Evolutionary conservation across 176 grass and related monocot genomes (phyloP), one percentile per base, ranked within the genome.

Genomic region (Avena insularis): DNA sequence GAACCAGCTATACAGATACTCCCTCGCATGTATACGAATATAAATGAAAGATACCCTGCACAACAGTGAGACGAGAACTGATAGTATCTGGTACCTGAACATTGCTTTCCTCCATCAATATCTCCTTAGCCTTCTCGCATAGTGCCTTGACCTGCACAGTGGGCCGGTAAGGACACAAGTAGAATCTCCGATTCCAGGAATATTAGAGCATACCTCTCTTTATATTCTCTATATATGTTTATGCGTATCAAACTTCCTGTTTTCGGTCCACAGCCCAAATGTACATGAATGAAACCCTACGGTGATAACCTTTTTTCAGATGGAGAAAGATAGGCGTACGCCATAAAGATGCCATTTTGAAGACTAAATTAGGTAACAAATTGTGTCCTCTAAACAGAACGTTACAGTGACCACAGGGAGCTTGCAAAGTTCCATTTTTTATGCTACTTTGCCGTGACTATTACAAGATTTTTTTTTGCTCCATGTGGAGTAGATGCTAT

Each of bases 91-190:
- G 57, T 93, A 98, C 96, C 89, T 98, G 96, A 51, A 98, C 96
- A 65, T 98, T 98, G 85, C 93, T 96, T 90, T 98, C 96, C 88
- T 91, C 90, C 92, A 94, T 98, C 86, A 98, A 85, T 79, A 96
- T 95, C 85, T 98, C 96, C 84, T 98, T 98, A 12, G 93, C 96
- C 89, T 98, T 98, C 74, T 95, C 93, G 57, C 96, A 98, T 25
- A 98, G 85, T 50, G 75, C 83, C 82, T 93, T 92, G 91, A 98
- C 96, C 96, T 98, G 88, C 54, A 86, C 75, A 85, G 77, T 35
- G 40, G 82, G 70, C 8, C 9, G 1, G 9, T 77, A 70, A 80
- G 54, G 35, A 35, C 16, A 75, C 3, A 40, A 72, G 0, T 15
- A 61, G 64, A 86, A 86, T 62, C 7, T 83, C 33, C 12, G 50